phyloP scores from a whole-genome alignment of 345 rosid genomes.

The thale cress (Arabidopsis thaliana) region TAIR10.1 NC_003074.8:18481501-18482000 shows the following conservation, averaged over 20 bases:
- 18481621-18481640: constrained; percentile 27
- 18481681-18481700: background rate
- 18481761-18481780: background rate
- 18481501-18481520: background rate
- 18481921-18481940: too few species aligned
- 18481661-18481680: background rate
- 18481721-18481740: background rate
- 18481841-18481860: too few species aligned
- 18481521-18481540: constrained; percentile 23
- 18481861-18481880: too few species aligned
- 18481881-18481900: too few species aligned
- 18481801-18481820: too few species aligned
- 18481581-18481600: constrained; percentile 67
- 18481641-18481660: background rate
- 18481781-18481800: too few species aligned
- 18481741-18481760: background rate
- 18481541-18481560: constrained; percentile 22
- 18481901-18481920: too few species aligned
- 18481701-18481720: background rate
- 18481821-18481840: too few species aligned
- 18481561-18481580: constrained; percentile 54
- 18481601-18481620: constrained; percentile 45
- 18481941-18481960: too few species aligned
- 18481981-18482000: too few species aligned
- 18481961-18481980: too few species aligned